Conservation (phyloP, 2,329 filamentous ascomycete species). For the Monosporascus sp. region DNA sequence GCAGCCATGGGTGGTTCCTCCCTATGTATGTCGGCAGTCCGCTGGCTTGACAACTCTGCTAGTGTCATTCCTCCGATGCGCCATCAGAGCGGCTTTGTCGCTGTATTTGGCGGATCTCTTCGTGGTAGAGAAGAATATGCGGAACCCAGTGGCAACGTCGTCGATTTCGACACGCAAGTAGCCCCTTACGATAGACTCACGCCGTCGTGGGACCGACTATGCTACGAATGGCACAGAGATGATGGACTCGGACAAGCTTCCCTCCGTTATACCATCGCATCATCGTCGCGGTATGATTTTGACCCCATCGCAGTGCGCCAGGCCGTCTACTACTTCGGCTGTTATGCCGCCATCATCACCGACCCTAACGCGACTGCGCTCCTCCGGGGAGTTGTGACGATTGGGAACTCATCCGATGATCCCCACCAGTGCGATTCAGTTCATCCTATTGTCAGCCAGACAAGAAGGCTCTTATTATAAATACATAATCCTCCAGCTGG, state of each 20-base stretch:
- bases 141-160: conserved; percentile 46
- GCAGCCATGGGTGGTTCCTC: conserved; percentile 13
- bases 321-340: conserved; percentile 52
- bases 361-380: conserved; percentile 57
- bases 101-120: conserved; percentile 58
- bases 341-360: conserved; percentile 58
- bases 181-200: conserved; percentile 44
- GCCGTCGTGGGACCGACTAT: conserved; percentile 55
- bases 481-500: conserved; percentile 49
- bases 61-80: conserved; percentile 47
- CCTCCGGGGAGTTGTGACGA: conserved; percentile 48
- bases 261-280: conserved; percentile 44
- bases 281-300: conserved; percentile 47
- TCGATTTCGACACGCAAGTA: conserved; percentile 56
- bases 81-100: conserved; percentile 51
- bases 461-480: conserved; percentile 49
- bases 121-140: conserved; percentile 42
- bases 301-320: conserved; percentile 52
- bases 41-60: not conserved
- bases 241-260: conserved; percentile 29
- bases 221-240: conserved; percentile 38
- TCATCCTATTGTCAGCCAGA: conserved; percentile 49
- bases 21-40: not conserved
- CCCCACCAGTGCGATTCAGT: conserved; percentile 54
- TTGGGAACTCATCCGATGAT: conserved; percentile 54